Evolutionary conservation across 2,329 filamentous ascomycete species (phyloP).

Genomic region (Penicillium sp.): DNA sequence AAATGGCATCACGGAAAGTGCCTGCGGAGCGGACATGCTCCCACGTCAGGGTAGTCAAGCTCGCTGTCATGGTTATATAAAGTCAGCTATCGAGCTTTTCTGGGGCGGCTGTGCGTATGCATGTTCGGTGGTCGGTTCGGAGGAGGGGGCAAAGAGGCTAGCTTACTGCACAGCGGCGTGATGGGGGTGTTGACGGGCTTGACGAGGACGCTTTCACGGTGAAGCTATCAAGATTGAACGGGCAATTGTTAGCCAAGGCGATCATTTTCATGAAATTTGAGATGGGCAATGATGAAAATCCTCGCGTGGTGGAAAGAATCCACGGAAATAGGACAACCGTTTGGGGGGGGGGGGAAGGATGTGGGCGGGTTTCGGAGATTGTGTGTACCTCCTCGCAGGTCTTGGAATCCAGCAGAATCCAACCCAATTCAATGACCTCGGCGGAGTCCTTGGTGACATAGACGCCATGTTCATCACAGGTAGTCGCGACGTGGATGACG

Average conservation of each 20-base stretch:
- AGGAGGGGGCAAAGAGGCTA: slow-evolving; percentile 38
- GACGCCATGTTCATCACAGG: slow-evolving; percentile 97
- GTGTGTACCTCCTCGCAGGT: slow-evolving; percentile 82
- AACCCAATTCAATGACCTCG: slow-evolving; percentile 98
- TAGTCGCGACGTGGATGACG: slow-evolving; percentile 97
- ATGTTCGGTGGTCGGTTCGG: neutral
- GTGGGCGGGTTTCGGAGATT: slow-evolving; percentile 15
- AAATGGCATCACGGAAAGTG: slow-evolving; percentile 94
- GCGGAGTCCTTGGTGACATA: slow-evolving; percentile 99
- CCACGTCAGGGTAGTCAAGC: slow-evolving; percentile 96
- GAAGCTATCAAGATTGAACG: slow-evolving; percentile 62
- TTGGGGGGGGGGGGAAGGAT: slow-evolving; percentile 14
- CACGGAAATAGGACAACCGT: slow-evolving; percentile 7
- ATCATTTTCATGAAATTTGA: slow-evolving; percentile 9
- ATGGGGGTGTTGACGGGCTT: slow-evolving; percentile 99
- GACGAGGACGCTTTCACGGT: slow-evolving; percentile 93
- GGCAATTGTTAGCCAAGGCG: slow-evolving; percentile 30
- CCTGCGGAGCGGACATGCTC: slow-evolving; percentile 98
- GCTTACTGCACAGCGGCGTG: slow-evolving; percentile 97
- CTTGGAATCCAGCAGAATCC: slow-evolving; percentile 93
- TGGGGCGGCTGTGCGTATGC: slow-evolving; percentile 10
- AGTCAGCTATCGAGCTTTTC: slow-evolving; percentile 30
- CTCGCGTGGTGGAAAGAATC: slow-evolving; percentile 6
- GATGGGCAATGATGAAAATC: slow-evolving; percentile 1
- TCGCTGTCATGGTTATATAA: slow-evolving; percentile 62